A percentile compares a stretch with the other conserved stretches of the same genome.
phyloP scores from a whole-genome alignment of 2,329 filamentous ascomycete genomes.

The Colletotrichum noveboracense region DNA sequence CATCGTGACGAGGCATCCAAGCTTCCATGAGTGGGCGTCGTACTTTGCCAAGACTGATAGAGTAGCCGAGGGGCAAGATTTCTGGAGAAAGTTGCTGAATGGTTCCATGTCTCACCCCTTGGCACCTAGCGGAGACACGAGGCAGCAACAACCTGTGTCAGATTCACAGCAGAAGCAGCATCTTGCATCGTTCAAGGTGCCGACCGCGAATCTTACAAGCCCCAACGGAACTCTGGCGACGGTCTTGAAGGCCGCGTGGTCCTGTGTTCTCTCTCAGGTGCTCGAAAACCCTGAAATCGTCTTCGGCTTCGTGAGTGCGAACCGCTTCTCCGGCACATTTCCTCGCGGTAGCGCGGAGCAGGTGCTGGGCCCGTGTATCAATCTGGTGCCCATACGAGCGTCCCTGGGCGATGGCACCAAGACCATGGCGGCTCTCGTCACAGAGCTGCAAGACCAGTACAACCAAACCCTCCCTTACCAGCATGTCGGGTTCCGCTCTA shows the following conservation, averaged over 20 bases:
- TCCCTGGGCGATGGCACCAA: neutral
- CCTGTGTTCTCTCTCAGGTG: neutral
- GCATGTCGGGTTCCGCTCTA: neutral
- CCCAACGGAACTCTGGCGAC: neutral
- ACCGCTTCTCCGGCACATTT: neutral
- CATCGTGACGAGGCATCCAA: neutral
- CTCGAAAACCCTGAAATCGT: accelerated
- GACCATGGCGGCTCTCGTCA: neutral
- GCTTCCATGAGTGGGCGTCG: neutral
- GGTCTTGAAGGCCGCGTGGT: neutral
- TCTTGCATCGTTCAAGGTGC: neutral
- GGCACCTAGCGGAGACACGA: neutral
- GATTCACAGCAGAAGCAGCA: accelerated
- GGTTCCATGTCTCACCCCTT: neutral
- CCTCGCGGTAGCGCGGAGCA: neutral
- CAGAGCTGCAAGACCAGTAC: neutral
- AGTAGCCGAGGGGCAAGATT: neutral
- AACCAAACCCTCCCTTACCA: neutral
- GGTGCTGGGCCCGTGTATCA: neutral
- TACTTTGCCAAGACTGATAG: neutral
- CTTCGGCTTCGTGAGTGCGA: neutral
- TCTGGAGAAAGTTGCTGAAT: neutral
- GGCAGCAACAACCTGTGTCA: neutral
- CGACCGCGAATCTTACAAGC: neutral
- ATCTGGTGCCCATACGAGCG: neutral